Conservation (phyloP, 2,329 filamentous ascomycete genomes). For the Botrytis medusae region DNA sequence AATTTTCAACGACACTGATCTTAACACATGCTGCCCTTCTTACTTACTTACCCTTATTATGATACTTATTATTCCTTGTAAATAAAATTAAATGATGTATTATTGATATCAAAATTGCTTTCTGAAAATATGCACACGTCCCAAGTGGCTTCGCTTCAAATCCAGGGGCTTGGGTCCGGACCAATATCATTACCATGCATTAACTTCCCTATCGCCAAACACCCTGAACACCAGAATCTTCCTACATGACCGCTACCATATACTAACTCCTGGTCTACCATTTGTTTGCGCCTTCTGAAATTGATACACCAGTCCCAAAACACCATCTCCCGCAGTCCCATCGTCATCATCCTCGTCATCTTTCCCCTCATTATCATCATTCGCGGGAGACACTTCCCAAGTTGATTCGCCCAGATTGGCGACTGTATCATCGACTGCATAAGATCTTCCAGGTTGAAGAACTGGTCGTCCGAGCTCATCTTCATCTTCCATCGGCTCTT, state of each 20-base stretch:
- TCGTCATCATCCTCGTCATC: constrained; percentile 49
- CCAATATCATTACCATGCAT: background rate
- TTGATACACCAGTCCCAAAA: constrained; percentile 65
- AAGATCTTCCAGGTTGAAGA: constrained; percentile 8
- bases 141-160: constrained; percentile 6
- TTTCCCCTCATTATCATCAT: constrained; percentile 38
- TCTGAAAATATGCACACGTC: background rate
- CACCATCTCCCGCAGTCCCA: constrained; percentile 52
- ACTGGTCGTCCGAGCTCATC: constrained; percentile 35
- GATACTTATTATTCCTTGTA: background rate
- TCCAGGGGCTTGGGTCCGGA: background rate
- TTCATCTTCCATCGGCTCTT: constrained; percentile 54
- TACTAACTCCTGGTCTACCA: constrained; percentile 44
- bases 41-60: background rate
- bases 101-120: background rate
- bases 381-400: constrained; percentile 44
- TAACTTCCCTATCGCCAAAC: background rate
- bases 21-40: background rate
- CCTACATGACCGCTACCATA: constrained; percentile 30
- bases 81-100: background rate
- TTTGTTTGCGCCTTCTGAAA: constrained; percentile 62
- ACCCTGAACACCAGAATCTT: constrained; percentile 15
- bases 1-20: background rate
- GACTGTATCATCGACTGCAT: constrained; percentile 35
- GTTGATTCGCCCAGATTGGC: constrained; percentile 44